Evolutionary conservation across 2,329 filamentous ascomycete species (phyloP), one percentile per base, ranked within the genome.

Genomic region (Arthrobotrys pseudoclavata): DNA sequence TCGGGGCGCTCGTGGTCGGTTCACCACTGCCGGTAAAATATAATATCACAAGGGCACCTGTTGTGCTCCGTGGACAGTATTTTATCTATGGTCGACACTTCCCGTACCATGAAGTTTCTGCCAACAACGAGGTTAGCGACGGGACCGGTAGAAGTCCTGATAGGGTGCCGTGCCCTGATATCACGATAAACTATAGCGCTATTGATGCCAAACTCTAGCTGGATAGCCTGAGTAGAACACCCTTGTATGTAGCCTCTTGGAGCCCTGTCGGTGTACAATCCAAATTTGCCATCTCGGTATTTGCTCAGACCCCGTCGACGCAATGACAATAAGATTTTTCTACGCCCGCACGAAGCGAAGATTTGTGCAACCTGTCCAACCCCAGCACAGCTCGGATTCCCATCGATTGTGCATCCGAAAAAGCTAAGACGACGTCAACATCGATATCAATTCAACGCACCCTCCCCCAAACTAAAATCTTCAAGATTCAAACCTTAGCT

Each of bases 161-260:
- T 60, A 64, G 60, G 69, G 62, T 74, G 52, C 40, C 40, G 37
- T 68, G 69, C 69, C 69, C 69, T 67, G 50, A 67, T 72, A 72
- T 70, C 67, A 63, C 45, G 53, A 70, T 45, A 70, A 52, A 67
- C 60, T 61, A 75, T 60, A 60, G 29, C 18, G n/a, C 52, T 37
- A 57, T 68, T 40, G 42, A 69, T 47, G 34, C 37, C 45, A 63
- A 57, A 34, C 31, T 67, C 62, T 12, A 68, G 63, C 50, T 48
- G 40, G 64, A 45, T 22, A 48, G 37, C 42, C 55, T 48, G 31
- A 57, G 55, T 62, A 45, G 45, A 63, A 53, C 18, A 69, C 24
- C 24, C 37, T 34, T 48, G 34, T 24, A 31, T 9, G 7, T 42
- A 42, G 34, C 34, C 50, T 29, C 22, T 47, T 24, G 48, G 18